Evolutionary conservation across 768 basidiomycete species (phyloP), one percentile per base, ranked within the genome.

Genomic region (Trichaptum fuscoviolaceum): DNA sequence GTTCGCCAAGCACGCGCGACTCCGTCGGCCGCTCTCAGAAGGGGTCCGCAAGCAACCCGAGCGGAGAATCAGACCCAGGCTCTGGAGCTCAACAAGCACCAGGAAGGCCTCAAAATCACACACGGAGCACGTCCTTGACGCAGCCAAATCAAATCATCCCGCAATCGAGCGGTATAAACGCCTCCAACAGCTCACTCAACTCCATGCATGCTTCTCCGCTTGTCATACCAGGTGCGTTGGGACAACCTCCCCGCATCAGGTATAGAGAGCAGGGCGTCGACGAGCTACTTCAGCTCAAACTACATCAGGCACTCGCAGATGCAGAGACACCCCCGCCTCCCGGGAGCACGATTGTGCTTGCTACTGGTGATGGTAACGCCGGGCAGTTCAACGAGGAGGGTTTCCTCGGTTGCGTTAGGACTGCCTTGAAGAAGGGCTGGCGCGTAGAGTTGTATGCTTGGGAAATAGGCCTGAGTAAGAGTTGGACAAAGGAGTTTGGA

Each of bases 181-280:
- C 66, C 64, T 65, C 34, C 61, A 57, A 62, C 68, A 57, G 42
- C 64, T 27, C 36, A 15, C 5, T 17, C 67, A 23, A 36, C 67
- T 26, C 35, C 63, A 58, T 52, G 42, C 42, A 52, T 20, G 42
- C 42, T 12, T 52, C 42, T 20, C 42, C 42, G 42, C 42, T 52
- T 20, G 42, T 52, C 3, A 52, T 52, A 12, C 42, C 73, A 57
- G 27, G 58, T 65, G 57, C 63, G 30, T 66, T 65, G 42, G 70
- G 73, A 17, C 70, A 75, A 35, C 57, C 64, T 12, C 71, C 73
- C 34, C 83, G 85, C 36, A 76, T 87, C 65, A 84, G 87, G 36
- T 93, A 89, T 73, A 85, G 92, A 66, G 93, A 96, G 73, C 95
- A 99, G 77, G 95, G 93, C 12, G 96, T 99, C 1, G 96, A 99